These are phyloP conservation scores for Cystobasidium ongulense DNA, from an alignment of 768 basidiomycete genomes.

Conservation along the genomic window DNA sequence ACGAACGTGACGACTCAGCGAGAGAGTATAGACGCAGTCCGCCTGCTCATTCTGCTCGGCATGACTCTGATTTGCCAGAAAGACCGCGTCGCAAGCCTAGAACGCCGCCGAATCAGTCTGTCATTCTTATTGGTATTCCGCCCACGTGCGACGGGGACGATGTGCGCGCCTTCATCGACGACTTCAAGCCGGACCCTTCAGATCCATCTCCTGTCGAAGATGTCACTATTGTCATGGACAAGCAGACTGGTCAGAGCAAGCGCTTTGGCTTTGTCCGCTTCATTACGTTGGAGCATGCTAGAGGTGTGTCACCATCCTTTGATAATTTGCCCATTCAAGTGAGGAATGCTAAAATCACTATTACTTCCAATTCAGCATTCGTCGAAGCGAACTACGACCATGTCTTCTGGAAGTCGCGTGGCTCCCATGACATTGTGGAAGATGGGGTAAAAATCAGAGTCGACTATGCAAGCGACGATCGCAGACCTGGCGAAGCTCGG, in stretches of 20 bases:
- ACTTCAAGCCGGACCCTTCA: slow-evolving; percentile 33
- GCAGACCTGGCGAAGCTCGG: slow-evolving; percentile 44
- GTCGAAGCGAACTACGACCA: slow-evolving; percentile 85
- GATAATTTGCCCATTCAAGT: neutral
- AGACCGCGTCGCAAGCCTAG: neutral
- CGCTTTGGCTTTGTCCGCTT: slow-evolving; percentile 98
- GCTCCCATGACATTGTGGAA: slow-evolving; percentile 70
- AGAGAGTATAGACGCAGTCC: neutral
- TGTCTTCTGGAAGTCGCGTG: slow-evolving; percentile 82
- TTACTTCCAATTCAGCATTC: slow-evolving; percentile 52
- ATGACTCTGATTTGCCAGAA: slow-evolving; percentile 7
- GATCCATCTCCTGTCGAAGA: slow-evolving; percentile 43
- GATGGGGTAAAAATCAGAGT: slow-evolving; percentile 85
- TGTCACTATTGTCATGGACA: slow-evolving; percentile 85
- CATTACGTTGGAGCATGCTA: slow-evolving; percentile 70
- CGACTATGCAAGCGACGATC: slow-evolving; percentile 57
- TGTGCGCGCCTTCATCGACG: slow-evolving; percentile 43
- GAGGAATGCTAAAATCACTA: neutral
- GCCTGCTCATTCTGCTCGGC: neutral
- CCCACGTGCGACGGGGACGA: slow-evolving; percentile 37
- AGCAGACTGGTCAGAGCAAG: slow-evolving; percentile 87
- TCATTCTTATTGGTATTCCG: slow-evolving; percentile 40
- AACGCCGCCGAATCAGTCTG: slow-evolving; percentile 37
- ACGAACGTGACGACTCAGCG: neutral
- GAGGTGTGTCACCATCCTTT: slow-evolving; percentile 42